These are phyloP conservation scores for Carex kokanica DNA, from an alignment of 176 grass and related monocot genomes.

Conservation along the genomic window DNA sequence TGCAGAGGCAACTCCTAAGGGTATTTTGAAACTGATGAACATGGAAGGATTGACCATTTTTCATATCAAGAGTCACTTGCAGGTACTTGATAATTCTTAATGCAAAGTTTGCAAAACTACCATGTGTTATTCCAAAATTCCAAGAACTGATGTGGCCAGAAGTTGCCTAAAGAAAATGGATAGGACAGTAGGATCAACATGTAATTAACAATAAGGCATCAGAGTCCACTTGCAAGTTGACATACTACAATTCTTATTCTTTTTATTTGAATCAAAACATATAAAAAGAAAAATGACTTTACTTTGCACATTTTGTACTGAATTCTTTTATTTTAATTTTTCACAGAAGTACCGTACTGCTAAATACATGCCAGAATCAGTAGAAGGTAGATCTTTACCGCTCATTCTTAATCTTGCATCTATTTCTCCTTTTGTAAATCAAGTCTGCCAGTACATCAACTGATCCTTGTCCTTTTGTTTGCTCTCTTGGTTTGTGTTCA, in stretches of 20 bases:
- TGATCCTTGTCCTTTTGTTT: not conserved
- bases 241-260: not conserved
- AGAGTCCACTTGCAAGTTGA: not conserved
- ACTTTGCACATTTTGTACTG: not conserved
- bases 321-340: not conserved
- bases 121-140: not conserved
- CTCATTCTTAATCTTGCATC: not conserved
- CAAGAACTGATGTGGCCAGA: not conserved
- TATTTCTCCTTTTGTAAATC: not conserved
- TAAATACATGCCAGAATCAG: slow-evolving; percentile 63
- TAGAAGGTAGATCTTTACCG: slow-evolving; percentile 58
- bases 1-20: slow-evolving; percentile 82
- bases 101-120: not conserved
- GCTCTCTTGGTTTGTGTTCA: slow-evolving; percentile 25
- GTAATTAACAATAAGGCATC: not conserved
- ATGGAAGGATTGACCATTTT: slow-evolving; percentile 74
- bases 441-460: slow-evolving; percentile 9
- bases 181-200: slow-evolving; percentile 11
- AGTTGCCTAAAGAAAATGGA: not conserved
- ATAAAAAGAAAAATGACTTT: not conserved
- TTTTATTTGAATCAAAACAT: not conserved
- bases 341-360: slow-evolving; percentile 77
- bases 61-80: slow-evolving; percentile 95
- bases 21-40: slow-evolving; percentile 88
- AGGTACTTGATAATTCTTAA: slow-evolving; percentile 37